Percentiles rank a stretch among this genome's conserved stretches.
These are phyloP conservation scores for Tricholoma flavovirens DNA, from an alignment of 768 basidiomycete species.

Conservation along the genomic window DNA sequence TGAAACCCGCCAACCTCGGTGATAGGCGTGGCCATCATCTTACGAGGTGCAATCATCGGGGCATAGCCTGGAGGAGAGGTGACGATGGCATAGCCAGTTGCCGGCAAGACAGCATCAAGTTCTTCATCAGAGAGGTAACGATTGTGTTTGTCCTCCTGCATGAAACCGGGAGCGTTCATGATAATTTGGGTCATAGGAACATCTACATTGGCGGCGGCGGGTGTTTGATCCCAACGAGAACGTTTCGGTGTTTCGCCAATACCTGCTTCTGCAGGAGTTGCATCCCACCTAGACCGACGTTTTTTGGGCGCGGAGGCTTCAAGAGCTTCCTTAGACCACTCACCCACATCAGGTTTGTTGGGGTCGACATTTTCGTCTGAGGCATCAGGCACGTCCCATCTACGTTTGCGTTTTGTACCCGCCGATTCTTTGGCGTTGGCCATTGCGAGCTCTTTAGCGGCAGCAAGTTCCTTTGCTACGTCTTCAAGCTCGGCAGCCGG, in stretches of 20 bases:
- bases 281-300: constrained; percentile 95
- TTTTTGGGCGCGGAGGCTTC: constrained; percentile 81
- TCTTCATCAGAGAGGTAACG: constrained; percentile 96
- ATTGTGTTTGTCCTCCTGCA: constrained; percentile 94
- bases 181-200: constrained; percentile 74
- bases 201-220: constrained; percentile 51
- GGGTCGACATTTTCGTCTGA: constrained; percentile 63
- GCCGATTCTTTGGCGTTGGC: constrained; percentile 29
- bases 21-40: constrained; percentile 52
- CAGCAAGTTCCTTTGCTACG: constrained; percentile 63
- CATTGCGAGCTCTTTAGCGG: constrained; percentile 39
- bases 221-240: constrained; percentile 97
- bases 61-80: constrained; percentile 93
- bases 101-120: constrained; percentile 84
- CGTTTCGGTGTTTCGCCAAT: constrained; percentile 73
- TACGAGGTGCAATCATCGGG: constrained; percentile 60
- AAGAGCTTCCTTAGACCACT: constrained; percentile 72
- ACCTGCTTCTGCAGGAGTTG: constrained; percentile 70
- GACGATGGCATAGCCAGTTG: constrained; percentile 84
- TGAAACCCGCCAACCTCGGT: constrained; percentile 83
- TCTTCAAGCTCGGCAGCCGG: constrained; percentile 75
- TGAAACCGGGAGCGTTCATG: constrained; percentile 82
- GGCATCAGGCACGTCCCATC: constrained; percentile 71
- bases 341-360: constrained; percentile 50
- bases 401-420: constrained; percentile 65